Base-by-base conservation (phyloP, 306 rosid species). In the Castanospermum australe region DNA sequence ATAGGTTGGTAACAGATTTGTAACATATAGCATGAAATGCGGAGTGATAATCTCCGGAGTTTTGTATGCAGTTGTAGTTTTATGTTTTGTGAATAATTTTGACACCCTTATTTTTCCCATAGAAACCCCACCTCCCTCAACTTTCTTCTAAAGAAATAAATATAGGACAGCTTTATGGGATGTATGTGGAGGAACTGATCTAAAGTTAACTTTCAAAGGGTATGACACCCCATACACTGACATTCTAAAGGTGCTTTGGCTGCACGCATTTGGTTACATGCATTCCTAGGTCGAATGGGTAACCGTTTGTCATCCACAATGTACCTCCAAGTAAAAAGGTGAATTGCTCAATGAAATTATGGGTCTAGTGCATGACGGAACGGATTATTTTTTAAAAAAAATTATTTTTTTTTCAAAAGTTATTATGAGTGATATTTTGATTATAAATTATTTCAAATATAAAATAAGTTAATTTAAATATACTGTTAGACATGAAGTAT, bases 1-100 rank as follows among this genome's bases (percentile, higher is more conserved):
- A 93, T 90, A 91, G 96, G 81, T 80, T 84, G 79, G 81, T 67
- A 42, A 80, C 75, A 89, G 86, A 83, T 87, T 87, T 91, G 98
- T 93, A 86, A 89, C 82, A 83, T 89, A 87, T 89, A 87, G 84
- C 88, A 81, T 84, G 79, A 81, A 84, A 83, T 83, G 88, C 84
- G 73, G 84, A 89, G 84, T 73, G 80, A 68, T 89, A 71, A 82
- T 86, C 71, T 75, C 54, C 80, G 38, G 75, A 79, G 78, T 73
- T 84, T 83, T 89, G 90, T 86, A 84, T 84, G 83, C 71, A 67
- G 74, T 82, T 67, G 51, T 68, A 81, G 73, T 42, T 84, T 84
- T 78, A 62, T 68, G 77, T 80, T 67, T 66, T 70, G 86, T 74
- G 62, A 42, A 76, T 78, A 79, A 63, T 65, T 24, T 67, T 47